These are phyloP conservation scores for Nothopassalora personata DNA, from an alignment of 2,329 filamentous ascomycete genomes.

Conservation along the genomic window DNA sequence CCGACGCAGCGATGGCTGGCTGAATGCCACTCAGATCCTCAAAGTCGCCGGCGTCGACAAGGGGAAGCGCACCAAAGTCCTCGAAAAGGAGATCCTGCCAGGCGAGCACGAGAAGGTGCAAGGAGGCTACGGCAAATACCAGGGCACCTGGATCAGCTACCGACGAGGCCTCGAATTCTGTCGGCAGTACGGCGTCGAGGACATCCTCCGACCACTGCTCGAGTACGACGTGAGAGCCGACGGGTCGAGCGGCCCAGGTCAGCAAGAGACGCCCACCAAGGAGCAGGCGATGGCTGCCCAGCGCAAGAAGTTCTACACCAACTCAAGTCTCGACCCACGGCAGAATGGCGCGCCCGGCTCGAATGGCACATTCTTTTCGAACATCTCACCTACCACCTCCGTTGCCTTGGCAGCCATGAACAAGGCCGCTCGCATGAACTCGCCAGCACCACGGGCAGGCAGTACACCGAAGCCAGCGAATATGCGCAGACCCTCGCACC, in stretches of 20 bases:
- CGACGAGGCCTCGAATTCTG: slow-evolving; percentile 89
- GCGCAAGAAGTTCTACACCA: slow-evolving; percentile 85
- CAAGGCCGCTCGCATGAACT: slow-evolving; percentile 84
- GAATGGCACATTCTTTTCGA: slow-evolving; percentile 91
- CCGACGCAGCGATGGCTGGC: slow-evolving; percentile 86
- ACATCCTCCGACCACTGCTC: slow-evolving; percentile 66
- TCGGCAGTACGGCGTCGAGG: slow-evolving; percentile 69
- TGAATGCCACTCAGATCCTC: slow-evolving; percentile 96
- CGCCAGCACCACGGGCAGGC: slow-evolving; percentile 62
- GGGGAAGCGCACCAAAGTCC: slow-evolving; percentile 92
- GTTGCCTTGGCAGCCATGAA: slow-evolving; percentile 93
- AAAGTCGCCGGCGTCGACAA: slow-evolving; percentile 98
- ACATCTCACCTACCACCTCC: slow-evolving; percentile 88
- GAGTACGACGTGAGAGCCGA: slow-evolving; percentile 78
- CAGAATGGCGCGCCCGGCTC: slow-evolving; percentile 35
- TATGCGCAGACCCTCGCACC: slow-evolving; percentile 67
- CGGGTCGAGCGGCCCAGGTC: slow-evolving; percentile 62
- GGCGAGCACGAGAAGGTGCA: slow-evolving; percentile 98
- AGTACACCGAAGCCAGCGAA: slow-evolving; percentile 60
- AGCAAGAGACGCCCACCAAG: slow-evolving; percentile 92
- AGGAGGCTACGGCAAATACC: slow-evolving; percentile 96
- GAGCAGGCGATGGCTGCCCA: slow-evolving; percentile 95
- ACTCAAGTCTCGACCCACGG: slow-evolving; percentile 58
- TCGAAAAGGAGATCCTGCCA: slow-evolving; percentile 95
- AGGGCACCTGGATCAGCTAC: slow-evolving; percentile 97